Conservation (phyloP, 805 yeast species). For the Metschnikowia arizonensis region DNA sequence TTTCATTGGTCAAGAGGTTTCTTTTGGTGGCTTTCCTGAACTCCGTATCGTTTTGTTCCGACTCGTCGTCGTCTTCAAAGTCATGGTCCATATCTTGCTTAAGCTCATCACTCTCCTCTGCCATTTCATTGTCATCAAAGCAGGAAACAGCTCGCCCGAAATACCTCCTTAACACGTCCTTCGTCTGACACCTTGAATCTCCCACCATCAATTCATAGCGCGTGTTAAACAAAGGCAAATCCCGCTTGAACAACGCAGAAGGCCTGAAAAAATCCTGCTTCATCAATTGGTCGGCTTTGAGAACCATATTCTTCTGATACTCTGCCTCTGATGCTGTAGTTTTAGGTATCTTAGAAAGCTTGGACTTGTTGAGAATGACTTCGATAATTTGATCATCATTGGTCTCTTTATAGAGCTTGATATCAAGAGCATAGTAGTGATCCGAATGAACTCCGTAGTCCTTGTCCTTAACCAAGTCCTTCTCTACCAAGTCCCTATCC, state of each 20-base stretch:
- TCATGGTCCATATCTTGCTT: constrained; percentile 23
- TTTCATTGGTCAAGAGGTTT: constrained; percentile 9
- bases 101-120: constrained; percentile 10
- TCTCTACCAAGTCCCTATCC: too few species aligned
- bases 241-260: not conserved
- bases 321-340: constrained; percentile 1
- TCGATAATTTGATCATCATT: constrained; percentile 43
- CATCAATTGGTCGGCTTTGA: constrained; percentile 2
- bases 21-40: constrained; percentile 13
- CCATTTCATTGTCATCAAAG: constrained; percentile 2
- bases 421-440: constrained; percentile 61
- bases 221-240: constrained; percentile 2
- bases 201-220: constrained; percentile 6
- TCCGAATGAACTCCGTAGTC: constrained; percentile 72
- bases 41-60: not conserved
- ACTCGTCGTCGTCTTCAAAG: constrained; percentile 7
- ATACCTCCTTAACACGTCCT: constrained; percentile 7
- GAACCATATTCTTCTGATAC: constrained; percentile 8
- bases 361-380: constrained; percentile 21
- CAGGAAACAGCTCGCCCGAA: constrained; percentile 4
- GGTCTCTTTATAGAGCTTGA: constrained; percentile 53
- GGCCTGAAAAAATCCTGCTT: not conserved
- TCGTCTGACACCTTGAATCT: not conserved
- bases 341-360: constrained; percentile 19
- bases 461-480: too few species aligned